These are phyloP conservation scores for Neopestalotiopsis rosae DNA, from an alignment of 2,329 filamentous ascomycete genomes.

Conservation along the genomic window DNA sequence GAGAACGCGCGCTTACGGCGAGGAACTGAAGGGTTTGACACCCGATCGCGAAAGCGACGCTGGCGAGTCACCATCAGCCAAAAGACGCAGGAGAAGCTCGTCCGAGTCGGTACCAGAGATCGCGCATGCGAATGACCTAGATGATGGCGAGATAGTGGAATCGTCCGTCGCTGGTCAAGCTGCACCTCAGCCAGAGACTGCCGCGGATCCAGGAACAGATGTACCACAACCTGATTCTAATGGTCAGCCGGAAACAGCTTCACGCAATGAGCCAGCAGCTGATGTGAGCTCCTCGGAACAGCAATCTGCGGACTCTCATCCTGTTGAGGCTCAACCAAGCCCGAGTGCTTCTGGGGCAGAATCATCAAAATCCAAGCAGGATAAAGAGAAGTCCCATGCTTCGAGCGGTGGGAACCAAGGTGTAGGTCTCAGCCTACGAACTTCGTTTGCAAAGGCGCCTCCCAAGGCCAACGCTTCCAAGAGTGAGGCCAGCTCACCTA, in stretches of 20 bases:
- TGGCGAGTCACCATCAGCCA: conserved; percentile 22
- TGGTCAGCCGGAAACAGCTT: not conserved
- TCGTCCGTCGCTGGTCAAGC: not conserved
- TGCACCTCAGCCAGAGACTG: not conserved
- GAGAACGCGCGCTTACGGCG: conserved; percentile 34
- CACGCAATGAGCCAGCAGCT: not conserved
- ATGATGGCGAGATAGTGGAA: conserved; percentile 40
- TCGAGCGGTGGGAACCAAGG: conserved; percentile 34
- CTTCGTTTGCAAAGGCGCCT: conserved; percentile 29
- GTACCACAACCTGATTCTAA: not conserved
- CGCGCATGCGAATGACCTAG: conserved; percentile 30
- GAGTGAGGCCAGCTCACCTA: not conserved
- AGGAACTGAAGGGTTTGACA: conserved; percentile 37
- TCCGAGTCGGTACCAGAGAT: conserved; percentile 19
- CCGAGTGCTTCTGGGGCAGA: conserved; percentile 9
- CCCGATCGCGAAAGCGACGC: conserved; percentile 25
- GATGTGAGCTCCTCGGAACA: not conserved
- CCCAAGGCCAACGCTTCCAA: conserved; percentile 7
- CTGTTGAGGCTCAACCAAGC: not conserved
- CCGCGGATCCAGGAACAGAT: not conserved
- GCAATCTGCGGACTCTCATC: not conserved
- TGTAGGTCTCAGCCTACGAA: conserved; percentile 31
- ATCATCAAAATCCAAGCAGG: not conserved
- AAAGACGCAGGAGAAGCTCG: conserved; percentile 29
- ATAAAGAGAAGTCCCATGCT: conserved; percentile 7